phyloP scores from a whole-genome alignment of 208 protist genomes.

The Trypanosomatidae sp. region DNA sequence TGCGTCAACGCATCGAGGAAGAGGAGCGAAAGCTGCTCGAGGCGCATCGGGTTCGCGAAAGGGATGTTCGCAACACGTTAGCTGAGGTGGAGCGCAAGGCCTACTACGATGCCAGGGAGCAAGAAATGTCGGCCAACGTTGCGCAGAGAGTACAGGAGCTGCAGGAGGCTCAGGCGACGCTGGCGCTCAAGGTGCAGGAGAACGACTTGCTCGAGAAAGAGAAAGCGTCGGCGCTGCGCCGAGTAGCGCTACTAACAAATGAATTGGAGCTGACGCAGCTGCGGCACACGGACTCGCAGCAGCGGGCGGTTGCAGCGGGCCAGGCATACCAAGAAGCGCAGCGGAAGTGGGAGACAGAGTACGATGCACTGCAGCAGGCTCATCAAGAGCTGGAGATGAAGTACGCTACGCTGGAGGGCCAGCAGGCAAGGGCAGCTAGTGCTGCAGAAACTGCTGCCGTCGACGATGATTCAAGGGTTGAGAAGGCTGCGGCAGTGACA shows the following conservation, averaged over 20 bases:
- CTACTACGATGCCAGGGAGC: constrained; percentile 50
- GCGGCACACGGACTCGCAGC: constrained; percentile 42
- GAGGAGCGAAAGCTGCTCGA: constrained; percentile 61
- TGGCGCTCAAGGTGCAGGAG: constrained; percentile 53
- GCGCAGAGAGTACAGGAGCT: constrained; percentile 17
- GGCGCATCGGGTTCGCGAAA: constrained; percentile 40
- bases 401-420: constrained; percentile 23
- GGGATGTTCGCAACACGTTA: constrained; percentile 48
- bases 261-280: constrained; percentile 79
- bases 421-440: constrained; percentile 7
- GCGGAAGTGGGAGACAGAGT: constrained; percentile 27
- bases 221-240: constrained; percentile 59
- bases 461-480: not conserved
- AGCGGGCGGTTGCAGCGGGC: constrained; percentile 18
- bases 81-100: constrained; percentile 42
- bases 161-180: constrained; percentile 11
- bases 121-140: constrained; percentile 39
- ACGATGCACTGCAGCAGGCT: constrained; percentile 33
- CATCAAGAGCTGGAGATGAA: constrained; percentile 35
- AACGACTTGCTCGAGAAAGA: constrained; percentile 53
- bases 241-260: constrained; percentile 58
- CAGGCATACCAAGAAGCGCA: constrained; percentile 28
- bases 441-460: constrained; percentile 5
- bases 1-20: constrained; percentile 60
- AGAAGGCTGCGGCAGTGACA: constrained; percentile 9